These are phyloP conservation scores for Tephrocybe sp. DNA, from an alignment of 768 basidiomycete species.

Conservation along the genomic window DNA sequence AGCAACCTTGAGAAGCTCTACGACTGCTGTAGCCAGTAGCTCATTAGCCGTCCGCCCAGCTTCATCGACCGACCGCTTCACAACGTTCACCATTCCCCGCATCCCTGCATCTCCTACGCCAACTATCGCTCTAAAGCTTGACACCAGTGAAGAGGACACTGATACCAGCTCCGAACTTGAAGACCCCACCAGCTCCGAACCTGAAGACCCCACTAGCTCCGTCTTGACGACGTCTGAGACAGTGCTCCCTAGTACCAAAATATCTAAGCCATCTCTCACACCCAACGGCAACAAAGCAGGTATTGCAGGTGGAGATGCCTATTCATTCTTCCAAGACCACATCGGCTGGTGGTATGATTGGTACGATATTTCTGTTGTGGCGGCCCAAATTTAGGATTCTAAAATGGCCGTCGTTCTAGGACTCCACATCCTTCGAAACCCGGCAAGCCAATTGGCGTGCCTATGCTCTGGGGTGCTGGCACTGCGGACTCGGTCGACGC, in stretches of 20 bases:
- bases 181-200: not conserved
- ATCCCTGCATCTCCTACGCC: not conserved
- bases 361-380: slow-evolving; percentile 19
- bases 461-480: slow-evolving; percentile 50
- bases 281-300: slow-evolving; percentile 48
- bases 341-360: slow-evolving; percentile 55
- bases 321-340: slow-evolving; percentile 36
- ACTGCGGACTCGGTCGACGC: slow-evolving; percentile 38
- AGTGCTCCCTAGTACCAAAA: slow-evolving; percentile 7
- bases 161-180: not conserved
- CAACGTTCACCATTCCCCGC: slow-evolving; percentile 1
- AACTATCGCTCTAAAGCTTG: not conserved
- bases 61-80: slow-evolving; percentile 2
- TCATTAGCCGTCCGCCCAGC: not conserved
- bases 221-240: slow-evolving; percentile 8
- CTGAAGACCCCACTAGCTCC: not conserved
- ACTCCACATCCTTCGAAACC: slow-evolving; percentile 39
- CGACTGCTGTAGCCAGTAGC: not conserved
- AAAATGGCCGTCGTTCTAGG: slow-evolving; percentile 20
- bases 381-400: not conserved
- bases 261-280: slow-evolving; percentile 24
- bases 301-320: slow-evolving; percentile 45
- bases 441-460: slow-evolving; percentile 39
- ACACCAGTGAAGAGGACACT: not conserved
- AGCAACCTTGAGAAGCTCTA: not conserved